phyloP scores from a whole-genome alignment of 2,329 filamentous ascomycete genomes.

The Cytospora piceicola region DNA sequence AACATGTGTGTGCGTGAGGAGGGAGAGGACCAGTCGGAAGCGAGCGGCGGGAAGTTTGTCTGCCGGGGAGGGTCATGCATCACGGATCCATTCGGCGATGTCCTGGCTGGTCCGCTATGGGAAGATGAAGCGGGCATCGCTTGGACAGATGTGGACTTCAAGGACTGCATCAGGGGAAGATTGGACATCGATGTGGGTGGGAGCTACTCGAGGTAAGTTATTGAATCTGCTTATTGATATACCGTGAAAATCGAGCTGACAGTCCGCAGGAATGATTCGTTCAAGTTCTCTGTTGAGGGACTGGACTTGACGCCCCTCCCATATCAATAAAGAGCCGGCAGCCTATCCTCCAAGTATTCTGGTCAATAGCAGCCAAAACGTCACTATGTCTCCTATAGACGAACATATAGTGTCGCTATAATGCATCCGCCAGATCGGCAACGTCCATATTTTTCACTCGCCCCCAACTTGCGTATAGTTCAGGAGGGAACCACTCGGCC shows the following conservation, averaged over 20 bases:
- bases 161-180: conserved; percentile 81
- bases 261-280: conserved; percentile 58
- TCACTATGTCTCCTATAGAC: not conserved
- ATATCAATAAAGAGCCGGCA: conserved; percentile 39
- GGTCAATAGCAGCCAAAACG: not conserved
- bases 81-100: conserved; percentile 76
- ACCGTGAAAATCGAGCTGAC: conserved; percentile 24
- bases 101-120: conserved; percentile 82
- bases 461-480: conserved; percentile 40
- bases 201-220: conserved; percentile 75
- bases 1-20: conserved; percentile 76
- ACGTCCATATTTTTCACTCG: conserved; percentile 45
- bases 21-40: conserved; percentile 44
- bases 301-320: conserved; percentile 62
- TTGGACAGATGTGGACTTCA: conserved; percentile 78
- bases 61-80: conserved; percentile 83
- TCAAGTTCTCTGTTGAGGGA: conserved; percentile 63
- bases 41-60: conserved; percentile 54
- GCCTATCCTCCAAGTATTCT: not conserved
- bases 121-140: conserved; percentile 72
- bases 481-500: conserved; percentile 46
- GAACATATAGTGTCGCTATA: not conserved
- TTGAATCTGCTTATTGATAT: not conserved
- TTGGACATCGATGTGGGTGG: conserved; percentile 84
- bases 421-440: conserved; percentile 39